These are phyloP conservation scores for Trametes hirsuta DNA, from an alignment of 1,284 basidiomycete genomes.

Conservation along the genomic window DNA sequence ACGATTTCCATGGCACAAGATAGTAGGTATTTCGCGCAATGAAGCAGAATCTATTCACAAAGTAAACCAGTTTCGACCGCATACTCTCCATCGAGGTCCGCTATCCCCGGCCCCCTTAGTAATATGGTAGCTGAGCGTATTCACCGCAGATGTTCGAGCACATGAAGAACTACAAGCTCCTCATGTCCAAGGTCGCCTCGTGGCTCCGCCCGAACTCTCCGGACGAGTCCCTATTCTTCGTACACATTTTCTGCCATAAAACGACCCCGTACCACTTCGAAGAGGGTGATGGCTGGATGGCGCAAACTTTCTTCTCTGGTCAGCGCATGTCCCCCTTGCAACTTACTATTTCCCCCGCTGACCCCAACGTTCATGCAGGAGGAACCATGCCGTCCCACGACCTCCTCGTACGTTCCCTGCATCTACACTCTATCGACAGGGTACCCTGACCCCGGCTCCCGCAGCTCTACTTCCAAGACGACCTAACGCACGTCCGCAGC, in stretches of 20 bases:
- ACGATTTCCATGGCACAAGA: conserved; percentile 57
- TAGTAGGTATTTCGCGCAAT: conserved; percentile 40
- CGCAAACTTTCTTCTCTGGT: conserved; percentile 78
- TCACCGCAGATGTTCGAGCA: conserved; percentile 75
- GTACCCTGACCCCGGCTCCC: too few relatives aligned
- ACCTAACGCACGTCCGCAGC: conserved; percentile 60
- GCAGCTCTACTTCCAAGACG: conserved; percentile 71
- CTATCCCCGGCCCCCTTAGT: neutral
- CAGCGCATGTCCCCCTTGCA: neutral
- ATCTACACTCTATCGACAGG: neutral
- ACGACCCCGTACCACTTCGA: conserved; percentile 76
- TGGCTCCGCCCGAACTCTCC: conserved; percentile 61
- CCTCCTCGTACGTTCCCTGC: conserved; percentile 50
- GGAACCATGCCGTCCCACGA: conserved; percentile 74
- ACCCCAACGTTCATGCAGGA: conserved; percentile 36
- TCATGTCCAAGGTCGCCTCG: conserved; percentile 67
- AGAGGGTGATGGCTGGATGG: conserved; percentile 78
- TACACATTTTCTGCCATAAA: conserved; percentile 79
- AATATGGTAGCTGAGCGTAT: neutral
- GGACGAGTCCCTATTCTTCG: conserved; percentile 60
- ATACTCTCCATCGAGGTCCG: conserved; percentile 72
- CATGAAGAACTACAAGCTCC: conserved; percentile 76
- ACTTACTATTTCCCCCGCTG: conserved; percentile 26
- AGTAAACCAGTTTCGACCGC: conserved; percentile 62
- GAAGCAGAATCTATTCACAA: conserved; percentile 25